These are phyloP conservation scores for Gilbertella persicaria DNA, from an alignment of 371 early-diverging fungal species.

Conservation along the genomic window DNA sequence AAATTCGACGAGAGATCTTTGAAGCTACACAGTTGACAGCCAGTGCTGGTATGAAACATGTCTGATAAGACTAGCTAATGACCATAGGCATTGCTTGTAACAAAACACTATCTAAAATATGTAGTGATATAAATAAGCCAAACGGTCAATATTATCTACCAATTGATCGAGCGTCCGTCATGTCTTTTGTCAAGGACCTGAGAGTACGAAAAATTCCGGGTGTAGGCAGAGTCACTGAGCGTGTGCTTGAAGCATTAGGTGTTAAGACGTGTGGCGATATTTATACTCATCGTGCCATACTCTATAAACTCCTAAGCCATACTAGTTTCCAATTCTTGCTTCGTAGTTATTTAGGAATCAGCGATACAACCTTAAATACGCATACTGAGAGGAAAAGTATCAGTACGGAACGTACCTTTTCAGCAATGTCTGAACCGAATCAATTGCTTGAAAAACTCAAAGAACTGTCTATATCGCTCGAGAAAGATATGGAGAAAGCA, in stretches of 20 bases:
- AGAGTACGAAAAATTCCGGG: conserved; percentile 45
- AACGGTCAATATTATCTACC: conserved; percentile 60
- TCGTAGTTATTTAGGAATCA: conserved; percentile 37
- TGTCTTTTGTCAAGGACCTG: conserved; percentile 31
- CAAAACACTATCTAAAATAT: conserved; percentile 58
- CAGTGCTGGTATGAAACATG: conserved; percentile 51
- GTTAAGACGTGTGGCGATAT: conserved; percentile 44
- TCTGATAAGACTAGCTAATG: background rate
- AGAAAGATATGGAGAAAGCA: conserved; percentile 31
- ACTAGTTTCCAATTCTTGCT: conserved; percentile 43
- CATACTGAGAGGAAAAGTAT: conserved; percentile 39
- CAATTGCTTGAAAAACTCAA: conserved; percentile 36
- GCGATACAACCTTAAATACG: conserved; percentile 28
- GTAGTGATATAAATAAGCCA: conserved; percentile 69
- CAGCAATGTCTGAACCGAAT: conserved; percentile 26
- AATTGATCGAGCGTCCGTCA: conserved; percentile 29
- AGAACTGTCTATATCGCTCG: conserved; percentile 35
- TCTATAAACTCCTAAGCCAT: conserved; percentile 46
- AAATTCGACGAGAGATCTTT: conserved; percentile 59
- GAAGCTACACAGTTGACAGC: conserved; percentile 58
- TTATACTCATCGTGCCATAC: conserved; percentile 36
- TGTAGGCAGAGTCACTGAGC: conserved; percentile 51
- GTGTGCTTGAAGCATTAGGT: conserved; percentile 40
- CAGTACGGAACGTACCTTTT: conserved; percentile 49
- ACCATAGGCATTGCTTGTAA: conserved; percentile 59